Base-by-base conservation (phyloP, 139 green algal genomes). In the Haematococcus lacustris region DNA sequence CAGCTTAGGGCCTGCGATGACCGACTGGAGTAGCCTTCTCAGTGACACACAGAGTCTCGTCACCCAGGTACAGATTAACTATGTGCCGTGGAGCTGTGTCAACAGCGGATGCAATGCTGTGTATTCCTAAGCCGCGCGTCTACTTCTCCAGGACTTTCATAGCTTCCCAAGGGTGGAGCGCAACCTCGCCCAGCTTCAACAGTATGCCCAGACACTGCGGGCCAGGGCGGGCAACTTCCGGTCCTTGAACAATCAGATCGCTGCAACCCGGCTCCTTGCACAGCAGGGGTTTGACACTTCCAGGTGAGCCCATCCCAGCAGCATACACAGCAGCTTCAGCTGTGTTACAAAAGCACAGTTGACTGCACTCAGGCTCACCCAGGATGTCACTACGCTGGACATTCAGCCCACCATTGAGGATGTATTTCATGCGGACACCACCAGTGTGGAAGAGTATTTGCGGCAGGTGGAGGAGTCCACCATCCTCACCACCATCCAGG, bases 361-460 rank as follows among this genome's bases (percentile, higher is more conserved):
- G n/a, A n/a, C n/a, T n/a, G n/a, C n/a, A n/a, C n/a, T n/a, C 73
- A 86, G 86, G 75, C 66, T 92, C 30, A 88, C 73, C 1, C 76
- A 84, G 25, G 90, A 91, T 7, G 83, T 95, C 66, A 79, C 86
- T 34, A 79, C 78, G 1, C 83, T 95, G 47, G 88, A 94, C 68
- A 84, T 93, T 66, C 79, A 83, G 65, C 85, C 90, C 38, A 90
- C 85, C 9, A 83, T 92, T 38, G 90, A 92, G 78, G 90, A 95
- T 64, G 88, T 95, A 26, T 92, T 93, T 63, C 82, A 88, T 59
- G 87, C 79, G 53, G 85, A 93, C 71, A 87, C 82, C 0, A 79
- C 64, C 63, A 88, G 72, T 51, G 86, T 94, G 33, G 88, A 93
- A n/a, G 89, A 93, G 26, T 95, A 95, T 62, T 74, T 95, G 69